Evolutionary conservation across 2,329 filamentous ascomycete species (phyloP).

Genomic region (Gnomoniopsis smithogilvyi): DNA sequence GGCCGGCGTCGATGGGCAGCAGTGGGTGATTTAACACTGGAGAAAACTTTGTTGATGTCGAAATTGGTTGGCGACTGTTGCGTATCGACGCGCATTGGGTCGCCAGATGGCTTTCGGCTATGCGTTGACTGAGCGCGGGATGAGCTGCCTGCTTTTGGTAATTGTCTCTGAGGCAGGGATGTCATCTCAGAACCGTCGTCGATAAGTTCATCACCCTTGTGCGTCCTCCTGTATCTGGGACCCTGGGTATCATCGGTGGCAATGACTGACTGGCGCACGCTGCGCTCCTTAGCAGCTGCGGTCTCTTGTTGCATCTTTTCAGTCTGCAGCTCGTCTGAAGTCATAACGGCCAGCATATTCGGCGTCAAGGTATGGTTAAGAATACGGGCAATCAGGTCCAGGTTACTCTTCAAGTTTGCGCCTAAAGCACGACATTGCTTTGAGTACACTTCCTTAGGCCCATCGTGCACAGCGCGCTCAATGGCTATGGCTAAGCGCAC

Average conservation of each 20-base stretch:
- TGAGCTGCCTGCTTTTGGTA: conserved; percentile 5
- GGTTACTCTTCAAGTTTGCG: conserved; percentile 88
- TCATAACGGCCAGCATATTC: conserved; percentile 81
- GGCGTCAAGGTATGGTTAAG: conserved; percentile 71
- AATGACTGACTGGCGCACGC: conserved; percentile 81
- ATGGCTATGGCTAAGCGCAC: conserved; percentile 74
- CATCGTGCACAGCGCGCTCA: conserved; percentile 65
- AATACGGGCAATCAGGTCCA: conserved; percentile 71
- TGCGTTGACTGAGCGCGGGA: conserved; percentile 7
- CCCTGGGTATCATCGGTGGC: conserved; percentile 67
- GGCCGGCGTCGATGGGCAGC: conserved; percentile 43
- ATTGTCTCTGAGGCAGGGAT: conserved; percentile 31
- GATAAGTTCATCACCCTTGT: conserved; percentile 91
- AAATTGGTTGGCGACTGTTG: conserved; percentile 63
- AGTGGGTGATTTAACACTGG: conserved; percentile 74
- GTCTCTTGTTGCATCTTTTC: conserved; percentile 80
- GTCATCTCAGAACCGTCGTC: conserved; percentile 48
- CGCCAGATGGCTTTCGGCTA: conserved; percentile 17
- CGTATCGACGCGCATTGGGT: conserved; percentile 41
- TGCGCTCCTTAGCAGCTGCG: conserved; percentile 72
- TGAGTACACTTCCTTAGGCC: conserved; percentile 48
- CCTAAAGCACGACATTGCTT: conserved; percentile 71
- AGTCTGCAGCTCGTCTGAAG: conserved; percentile 84
- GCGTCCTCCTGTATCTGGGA: conserved; percentile 80
- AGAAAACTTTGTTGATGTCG: conserved; percentile 83